These are phyloP conservation scores for Mytilinidion resinicola DNA, from an alignment of 495 filamentous ascomycete species.

Conservation along the genomic window DNA sequence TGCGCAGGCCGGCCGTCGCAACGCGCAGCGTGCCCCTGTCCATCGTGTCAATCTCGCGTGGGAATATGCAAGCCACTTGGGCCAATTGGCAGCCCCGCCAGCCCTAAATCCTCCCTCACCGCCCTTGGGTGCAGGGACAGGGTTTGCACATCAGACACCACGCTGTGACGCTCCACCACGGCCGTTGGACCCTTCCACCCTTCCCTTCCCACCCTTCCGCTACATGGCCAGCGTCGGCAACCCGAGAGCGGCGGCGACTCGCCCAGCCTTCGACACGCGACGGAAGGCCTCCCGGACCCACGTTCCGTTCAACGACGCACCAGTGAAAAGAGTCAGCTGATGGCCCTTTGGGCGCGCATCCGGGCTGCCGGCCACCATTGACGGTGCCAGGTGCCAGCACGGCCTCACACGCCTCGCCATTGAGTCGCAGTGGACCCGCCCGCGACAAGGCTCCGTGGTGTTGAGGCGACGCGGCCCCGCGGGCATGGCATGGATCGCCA, in stretches of 20 bases:
- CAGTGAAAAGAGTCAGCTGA: constrained; percentile 2
- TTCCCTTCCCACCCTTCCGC: too few relatives aligned
- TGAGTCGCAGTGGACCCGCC: too few relatives aligned
- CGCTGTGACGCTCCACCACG: constrained; percentile 1
- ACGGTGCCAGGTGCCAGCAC: too few relatives aligned
- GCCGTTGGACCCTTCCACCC: constrained; percentile 22
- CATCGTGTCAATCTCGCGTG: constrained; percentile 29
- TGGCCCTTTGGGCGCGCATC: background rate
- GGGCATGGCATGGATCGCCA: too few relatives aligned
- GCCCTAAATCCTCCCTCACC: constrained; percentile 24
- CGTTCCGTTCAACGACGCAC: constrained; percentile 4
- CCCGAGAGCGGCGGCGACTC: constrained; percentile 3
- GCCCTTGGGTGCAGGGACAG: background rate
- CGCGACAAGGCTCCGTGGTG: background rate
- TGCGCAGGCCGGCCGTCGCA: constrained; percentile 15
- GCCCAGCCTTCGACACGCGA: constrained; percentile 16
- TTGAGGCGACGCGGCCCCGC: constrained; percentile 2
- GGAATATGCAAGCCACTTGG: constrained; percentile 26
- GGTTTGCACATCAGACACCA: background rate
- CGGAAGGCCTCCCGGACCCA: constrained; percentile 13
- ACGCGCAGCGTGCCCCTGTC: constrained; percentile 11
- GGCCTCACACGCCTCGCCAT: too few relatives aligned
- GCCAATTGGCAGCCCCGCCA: constrained; percentile 21
- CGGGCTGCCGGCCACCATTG: background rate
- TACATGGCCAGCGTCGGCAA: constrained; percentile 6